Base-by-base conservation (phyloP, 805 yeast genomes). In the Saccharomycopsis javanensis region DNA sequence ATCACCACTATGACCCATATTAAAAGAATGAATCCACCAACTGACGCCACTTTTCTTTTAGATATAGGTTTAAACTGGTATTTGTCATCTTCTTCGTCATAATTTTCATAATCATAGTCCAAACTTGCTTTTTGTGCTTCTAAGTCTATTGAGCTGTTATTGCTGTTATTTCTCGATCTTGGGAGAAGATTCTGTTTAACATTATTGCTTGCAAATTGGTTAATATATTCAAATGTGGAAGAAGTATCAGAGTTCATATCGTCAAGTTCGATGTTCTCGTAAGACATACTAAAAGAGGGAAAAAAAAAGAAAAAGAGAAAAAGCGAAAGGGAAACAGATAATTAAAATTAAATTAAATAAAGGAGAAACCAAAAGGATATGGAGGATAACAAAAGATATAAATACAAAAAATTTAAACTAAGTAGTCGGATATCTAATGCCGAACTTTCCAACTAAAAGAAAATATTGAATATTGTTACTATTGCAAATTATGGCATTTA, bases 1-100 rank as follows among this genome's bases (percentile, higher is more conserved):
- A 65, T 54, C 31, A 69, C 53, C 25, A 64, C 55, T 2, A 64
- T 51, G 1, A 65, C 50, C 73, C 73, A 70, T 1, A 66, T 38
- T 1, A 65, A n/a, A 11, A 65, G 60, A 13, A 64, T 55, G 2
- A 67, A 38, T 5, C 54, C 54, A 20, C 35, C 30, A 16, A 57
- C 33, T 8, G 53, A 10, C 15, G 48, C 54, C 5, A 60, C 34
- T 7, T 38, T 55, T 28, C 37, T 53, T 25, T 53, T 45, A 10
- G 57, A 37, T 4, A 60, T 34, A 18, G 62, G 61, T 42, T 37
- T 60, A 11, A 28, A 34, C 23, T 55, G 53, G 27, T 33, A 51
- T 34, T 31, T 55, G 11, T 30, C 25, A 16, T 54, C 54, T 33
- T 30, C 51, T 13, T 46, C 53, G 33, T 30, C 53, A 27, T 18